Evolutionary conservation across 1,284 basidiomycete genomes (phyloP), one percentile per base, ranked within the genome.

Genomic region (Thecaphora thlaspeos): DNA sequence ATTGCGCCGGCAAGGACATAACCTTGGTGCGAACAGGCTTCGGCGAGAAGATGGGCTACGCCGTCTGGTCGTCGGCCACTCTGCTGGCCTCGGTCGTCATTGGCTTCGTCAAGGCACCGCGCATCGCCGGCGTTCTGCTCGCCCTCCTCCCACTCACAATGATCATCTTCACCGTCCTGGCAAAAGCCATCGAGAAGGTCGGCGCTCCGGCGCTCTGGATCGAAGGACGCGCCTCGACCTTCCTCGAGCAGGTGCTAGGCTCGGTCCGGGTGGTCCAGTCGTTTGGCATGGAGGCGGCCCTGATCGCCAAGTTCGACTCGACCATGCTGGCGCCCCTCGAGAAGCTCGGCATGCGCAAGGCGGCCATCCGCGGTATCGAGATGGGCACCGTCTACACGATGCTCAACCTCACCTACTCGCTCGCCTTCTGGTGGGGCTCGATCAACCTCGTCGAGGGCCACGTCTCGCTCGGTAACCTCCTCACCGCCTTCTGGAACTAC

Each of bases 401-500:
- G 42, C 59, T 75, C 36, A 63, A 61, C 12, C 38, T 52, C 39
- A 57, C 63, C 43, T 75, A 76, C 48, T 50, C 62, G 2, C 41
- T 67, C 22, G 60, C 65, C 10, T 73, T 73, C 55, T 72, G 71
- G 69, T 75, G 63, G 62, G 70, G 67, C 19, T 59, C 61, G 21
- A 55, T 64, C 43, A 51, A 68, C 40, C 60, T 75, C 30, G 59
- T 44, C 22, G 36, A 67, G n/a, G 68, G 64, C 34, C 49, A 58
- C 22, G 48, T 65, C 17, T 37, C 52, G 28, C 47, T 75, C 44
- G 68, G 71, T 12, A 45, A 49, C 17, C 55, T 68, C 10, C 49
- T 75, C 5, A 70, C 74, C 26, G 62, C 67, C 26, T 77, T 77
- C 42, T 77, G 70, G 64, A 73, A 70, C 51, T 66, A 97, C 80